Evolutionary conservation across 805 yeast species (phyloP).

Genomic region (Ogataea polymorpha): DNA sequence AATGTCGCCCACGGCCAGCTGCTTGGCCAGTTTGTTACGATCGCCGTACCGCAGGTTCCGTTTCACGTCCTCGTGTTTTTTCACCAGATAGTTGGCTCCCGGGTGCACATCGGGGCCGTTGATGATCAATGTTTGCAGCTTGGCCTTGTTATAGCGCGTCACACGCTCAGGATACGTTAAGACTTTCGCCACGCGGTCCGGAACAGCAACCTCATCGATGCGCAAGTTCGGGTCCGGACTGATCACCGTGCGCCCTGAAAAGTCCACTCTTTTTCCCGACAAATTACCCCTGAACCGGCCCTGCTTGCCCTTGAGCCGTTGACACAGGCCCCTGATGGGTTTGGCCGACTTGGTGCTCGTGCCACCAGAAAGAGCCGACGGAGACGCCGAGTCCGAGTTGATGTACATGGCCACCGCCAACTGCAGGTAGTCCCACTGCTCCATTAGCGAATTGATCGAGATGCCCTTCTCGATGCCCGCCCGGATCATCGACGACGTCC

Average conservation of each 20-base stretch:
- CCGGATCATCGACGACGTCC: conserved; percentile 91
- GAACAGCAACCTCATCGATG: conserved; percentile 97
- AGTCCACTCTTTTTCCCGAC: conserved; percentile 98
- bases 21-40: conserved; percentile 68
- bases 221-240: conserved; percentile 96
- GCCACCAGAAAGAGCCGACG: conserved; percentile 69
- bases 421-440: conserved; percentile 98
- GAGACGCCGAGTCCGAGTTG: conserved; percentile 89
- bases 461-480: conserved; percentile 96
- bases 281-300: conserved; percentile 98
- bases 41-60: conserved; percentile 90
- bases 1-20: conserved; percentile 80
- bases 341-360: conserved; percentile 55
- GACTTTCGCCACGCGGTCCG: conserved; percentile 93
- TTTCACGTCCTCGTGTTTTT: conserved; percentile 80
- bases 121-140: conserved; percentile 66
- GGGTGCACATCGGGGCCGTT: conserved; percentile 92
- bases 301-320: conserved; percentile 95
- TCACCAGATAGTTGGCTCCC: conserved; percentile 90
- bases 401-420: conserved; percentile 95
- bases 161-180: conserved; percentile 95
- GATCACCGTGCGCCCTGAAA: conserved; percentile 96
- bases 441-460: conserved; percentile 90
- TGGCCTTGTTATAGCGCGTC: conserved; percentile 78
- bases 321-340: conserved; percentile 94